A percentile compares a stretch with the other conserved stretches of the same genome.
phyloP scores from a whole-genome alignment of 805 yeast genomes.

The Schwanniomyces sp. region DNA sequence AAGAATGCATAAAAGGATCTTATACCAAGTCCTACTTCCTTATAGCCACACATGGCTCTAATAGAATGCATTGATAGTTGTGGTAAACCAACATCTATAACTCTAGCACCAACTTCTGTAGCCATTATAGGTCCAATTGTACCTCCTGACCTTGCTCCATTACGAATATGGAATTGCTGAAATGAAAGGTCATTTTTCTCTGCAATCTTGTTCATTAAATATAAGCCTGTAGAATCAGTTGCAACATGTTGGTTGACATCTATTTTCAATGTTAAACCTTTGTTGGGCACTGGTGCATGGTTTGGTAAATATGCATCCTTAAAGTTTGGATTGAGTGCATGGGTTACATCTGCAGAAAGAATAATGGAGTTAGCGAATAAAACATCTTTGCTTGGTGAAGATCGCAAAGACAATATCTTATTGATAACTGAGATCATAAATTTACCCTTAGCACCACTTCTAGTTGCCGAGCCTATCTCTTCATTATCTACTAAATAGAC shows the following conservation, averaged over 20 bases:
- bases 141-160: slow-evolving; percentile 41
- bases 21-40: slow-evolving; percentile 39
- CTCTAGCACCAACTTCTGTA: slow-evolving; percentile 38
- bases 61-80: slow-evolving; percentile 78
- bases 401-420: slow-evolving; percentile 6
- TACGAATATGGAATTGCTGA: slow-evolving; percentile 41
- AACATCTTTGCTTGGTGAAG: slow-evolving; percentile 2
- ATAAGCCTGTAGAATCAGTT: slow-evolving; percentile 33
- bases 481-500: slow-evolving; percentile 41
- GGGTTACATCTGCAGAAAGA: slow-evolving; percentile 45
- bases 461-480: slow-evolving; percentile 39
- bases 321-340: slow-evolving; percentile 43
- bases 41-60: slow-evolving; percentile 36
- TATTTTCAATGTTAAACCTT: slow-evolving; percentile 35
- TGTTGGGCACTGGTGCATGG: slow-evolving; percentile 39
- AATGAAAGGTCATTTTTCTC: slow-evolving; percentile 20
- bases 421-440: slow-evolving; percentile 21
- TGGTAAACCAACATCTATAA: slow-evolving; percentile 80
- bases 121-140: slow-evolving; percentile 45
- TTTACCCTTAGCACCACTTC: slow-evolving; percentile 41
- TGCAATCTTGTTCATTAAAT: slow-evolving; percentile 25
- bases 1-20: slow-evolving; percentile 32
- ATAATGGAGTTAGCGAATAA: slow-evolving; percentile 32
- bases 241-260: slow-evolving; percentile 39
- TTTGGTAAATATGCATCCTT: slow-evolving; percentile 26